Base-by-base conservation (phyloP, 768 basidiomycete species). In the Crassisporium funariophilum region DNA sequence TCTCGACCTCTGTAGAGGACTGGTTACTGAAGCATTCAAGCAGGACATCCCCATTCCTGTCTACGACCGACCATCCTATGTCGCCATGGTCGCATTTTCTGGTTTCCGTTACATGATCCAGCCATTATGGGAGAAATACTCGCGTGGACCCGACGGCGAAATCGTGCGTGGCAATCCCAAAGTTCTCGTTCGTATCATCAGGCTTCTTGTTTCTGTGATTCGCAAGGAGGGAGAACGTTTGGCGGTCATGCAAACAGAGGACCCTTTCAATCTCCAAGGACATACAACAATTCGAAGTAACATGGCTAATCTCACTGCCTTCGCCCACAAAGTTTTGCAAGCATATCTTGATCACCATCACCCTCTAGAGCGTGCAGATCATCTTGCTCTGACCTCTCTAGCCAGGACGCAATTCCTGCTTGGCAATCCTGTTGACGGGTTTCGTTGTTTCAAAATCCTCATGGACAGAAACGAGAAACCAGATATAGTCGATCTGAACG, bases 401-500 rank as follows among this genome's bases (percentile, higher is more conserved):
- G 84, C 84, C 2, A 76, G 84, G 47, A 81, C 77, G 16, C 76
- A 77, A 61, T 81, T 86, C 55, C 72, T 85, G 47, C 63, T 82
- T 19, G 82, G 79, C 16, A 60, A 74, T 36, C 60, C 73, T 52
- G 38, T 54, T 35, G 68, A 74, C 31, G 84, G 81, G 2, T 69
- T 84, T 45, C 55, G 62, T 8, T 64, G 72, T 17, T 67, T 88
- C 55, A 68, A 66, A 41, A 46, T 74, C 44, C 58, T 86, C 27
- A 58, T 79, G 31, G 52, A 61, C 17, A 78, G 81, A 39, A 64
- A 59, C 45, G 77, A 83, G 58, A 56, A 75, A 41, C 84, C 84
- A 12, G 84, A 88, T 61, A 52, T 75, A 29, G 68, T 79, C 57
- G 87, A 89, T 57, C 66, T 86, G 40, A 87, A 86, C 55, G 77